phyloP scores from a whole-genome alignment of 352 stramenopile genomes.

The Phytophthora idaei region DNA sequence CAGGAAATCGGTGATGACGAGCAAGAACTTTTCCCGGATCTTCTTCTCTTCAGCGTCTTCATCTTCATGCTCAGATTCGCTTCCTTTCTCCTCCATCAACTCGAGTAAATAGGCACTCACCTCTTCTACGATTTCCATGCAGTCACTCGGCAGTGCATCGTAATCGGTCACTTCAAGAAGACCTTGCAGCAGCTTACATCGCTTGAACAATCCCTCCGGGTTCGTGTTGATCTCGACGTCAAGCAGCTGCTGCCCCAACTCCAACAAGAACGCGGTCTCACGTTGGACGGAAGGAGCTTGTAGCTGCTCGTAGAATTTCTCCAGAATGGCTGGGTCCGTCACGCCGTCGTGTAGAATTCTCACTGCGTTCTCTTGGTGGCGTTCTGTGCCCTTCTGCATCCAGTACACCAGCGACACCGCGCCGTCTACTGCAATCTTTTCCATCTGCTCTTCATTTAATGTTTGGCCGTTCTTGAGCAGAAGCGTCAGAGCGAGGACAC shows the following conservation, averaged over 20 bases:
- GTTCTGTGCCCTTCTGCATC: conserved; percentile 85
- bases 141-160: conserved; percentile 49
- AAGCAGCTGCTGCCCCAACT: conserved; percentile 70
- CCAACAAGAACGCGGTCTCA: conserved; percentile 66
- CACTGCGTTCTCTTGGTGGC: conserved; percentile 81
- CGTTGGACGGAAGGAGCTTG: conserved; percentile 51
- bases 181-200: conserved; percentile 57
- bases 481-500: conserved; percentile 67
- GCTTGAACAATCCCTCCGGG: conserved; percentile 65
- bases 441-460: conserved; percentile 65
- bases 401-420: conserved; percentile 79
- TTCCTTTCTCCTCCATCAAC: conserved; percentile 30
- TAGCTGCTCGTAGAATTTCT: conserved; percentile 71
- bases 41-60: conserved; percentile 24
- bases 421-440: conserved; percentile 74
- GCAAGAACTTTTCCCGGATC: conserved; percentile 27
- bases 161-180: conserved; percentile 60
- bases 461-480: conserved; percentile 66
- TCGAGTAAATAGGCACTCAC: conserved; percentile 62
- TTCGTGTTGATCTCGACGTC: conserved; percentile 69
- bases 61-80: conserved; percentile 16
- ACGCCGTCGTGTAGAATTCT: conserved; percentile 78
- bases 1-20: conserved; percentile 55
- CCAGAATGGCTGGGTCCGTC: conserved; percentile 39
- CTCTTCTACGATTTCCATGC: conserved; percentile 64